Percentiles rank a stretch among this genome's conserved stretches.
Evolutionary conservation across 495 filamentous ascomycete genomes (phyloP).

Genomic region (Neurospora sp.): DNA sequence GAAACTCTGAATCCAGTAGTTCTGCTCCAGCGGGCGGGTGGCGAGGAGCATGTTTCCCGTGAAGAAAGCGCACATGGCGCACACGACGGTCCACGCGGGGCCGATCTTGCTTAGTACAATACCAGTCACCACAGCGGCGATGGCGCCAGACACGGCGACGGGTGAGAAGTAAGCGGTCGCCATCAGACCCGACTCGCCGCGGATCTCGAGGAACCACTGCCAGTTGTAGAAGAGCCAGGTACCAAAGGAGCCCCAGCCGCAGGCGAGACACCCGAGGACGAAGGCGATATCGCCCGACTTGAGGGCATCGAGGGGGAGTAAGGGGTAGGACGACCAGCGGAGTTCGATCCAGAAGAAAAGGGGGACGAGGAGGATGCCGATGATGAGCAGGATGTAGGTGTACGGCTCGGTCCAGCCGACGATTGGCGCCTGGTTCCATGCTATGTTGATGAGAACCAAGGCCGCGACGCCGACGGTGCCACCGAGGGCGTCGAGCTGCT

Average conservation of each 20-base stretch:
- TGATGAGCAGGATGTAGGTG: slow-evolving; percentile 43
- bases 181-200: slow-evolving; percentile 32
- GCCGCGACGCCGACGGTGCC: slow-evolving; percentile 40
- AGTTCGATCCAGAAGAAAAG: slow-evolving; percentile 44
- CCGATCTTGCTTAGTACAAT: slow-evolving; percentile 32
- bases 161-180: slow-evolving; percentile 37
- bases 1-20: slow-evolving; percentile 35
- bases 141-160: slow-evolving; percentile 34
- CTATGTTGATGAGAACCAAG: slow-evolving; percentile 50
- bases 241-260: slow-evolving; percentile 53
- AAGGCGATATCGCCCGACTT: slow-evolving; percentile 38
- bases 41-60: slow-evolving; percentile 35
- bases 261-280: slow-evolving; percentile 43
- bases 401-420: slow-evolving; percentile 49
- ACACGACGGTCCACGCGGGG: slow-evolving; percentile 39
- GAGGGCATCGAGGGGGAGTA: slow-evolving; percentile 45
- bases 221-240: slow-evolving; percentile 51
- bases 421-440: slow-evolving; percentile 51
- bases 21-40: slow-evolving; percentile 38
- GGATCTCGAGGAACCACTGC: slow-evolving; percentile 41
- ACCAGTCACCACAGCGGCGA: slow-evolving; percentile 40
- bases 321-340: slow-evolving; percentile 31
- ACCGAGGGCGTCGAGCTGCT: slow-evolving; percentile 41
- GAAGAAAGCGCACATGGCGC: slow-evolving; percentile 38
- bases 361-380: slow-evolving; percentile 40